Base-by-base conservation (phyloP, 352 stramenopile genomes). In the Globisporangium cystogenes region DNA sequence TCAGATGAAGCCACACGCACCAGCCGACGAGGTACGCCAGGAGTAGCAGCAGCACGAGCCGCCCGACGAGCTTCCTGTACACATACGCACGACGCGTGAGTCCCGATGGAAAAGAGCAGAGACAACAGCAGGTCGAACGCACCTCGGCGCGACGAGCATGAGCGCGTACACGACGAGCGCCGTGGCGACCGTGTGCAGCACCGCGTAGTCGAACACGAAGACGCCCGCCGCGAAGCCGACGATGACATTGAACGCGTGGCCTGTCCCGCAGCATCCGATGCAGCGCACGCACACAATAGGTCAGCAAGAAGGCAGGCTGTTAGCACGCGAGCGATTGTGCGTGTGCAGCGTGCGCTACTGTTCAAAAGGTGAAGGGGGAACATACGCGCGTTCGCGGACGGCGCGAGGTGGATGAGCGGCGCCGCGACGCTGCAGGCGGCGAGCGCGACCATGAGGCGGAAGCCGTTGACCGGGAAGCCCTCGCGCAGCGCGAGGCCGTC, bases 121-220 rank as follows among this genome's bases (percentile, higher is more conserved):
- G 18, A 3, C 7, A 24, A 18, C 21, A 47, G 12, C n/a, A n/a
- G 33, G 24, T 8, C 16, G 40, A 40, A 35, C 46, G 8, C 45
- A 90, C 82, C 82, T 72, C 29, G 83, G 80, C 27, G 73, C 73
- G 23, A 80, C 35, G 45, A 76, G 54, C 72, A 93, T 80, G 31
- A 93, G 66, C 50, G 77, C 27, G 65, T 93, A 93, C 27, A 90
- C 78, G 1, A 64, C 64, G 36, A 72, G 23, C 12, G 71, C 69
- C 46, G 78, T 85, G 48, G 62, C 74, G 24, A 94, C 58, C 14
- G 79, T 82, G 64, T 94, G 84, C 50, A 92, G 44, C 51, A 94
- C 72, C 5, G 76, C 83, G 55, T 70, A 74, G 58, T 90, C 84
- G 48, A 92, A 94, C 33, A 94, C 84, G 43, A 91, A 94, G 40